Evolutionary conservation across 1,139 yeast genomes (phyloP).

Genomic region (Geotrichum reessii): DNA sequence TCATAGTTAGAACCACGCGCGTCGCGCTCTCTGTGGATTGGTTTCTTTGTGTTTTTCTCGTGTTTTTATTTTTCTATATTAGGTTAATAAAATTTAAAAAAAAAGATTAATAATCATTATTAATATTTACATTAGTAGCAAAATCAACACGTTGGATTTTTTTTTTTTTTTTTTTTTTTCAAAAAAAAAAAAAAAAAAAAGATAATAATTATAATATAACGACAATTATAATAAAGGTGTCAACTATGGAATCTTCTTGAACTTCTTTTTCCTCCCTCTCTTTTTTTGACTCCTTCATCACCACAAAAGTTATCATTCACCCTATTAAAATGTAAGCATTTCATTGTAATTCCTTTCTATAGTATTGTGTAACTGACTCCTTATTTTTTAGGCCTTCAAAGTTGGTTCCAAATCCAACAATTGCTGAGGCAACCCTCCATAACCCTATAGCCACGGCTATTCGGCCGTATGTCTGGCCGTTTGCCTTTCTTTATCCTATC

Average conservation of each 20-base stretch:
- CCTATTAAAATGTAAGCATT: not conserved
- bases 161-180: not conserved
- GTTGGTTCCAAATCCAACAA: conserved; percentile 47
- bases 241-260: not conserved
- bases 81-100: not conserved
- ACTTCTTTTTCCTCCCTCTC: not conserved
- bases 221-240: not conserved
- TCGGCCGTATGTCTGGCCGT: conserved; percentile 85
- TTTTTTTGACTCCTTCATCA: not conserved
- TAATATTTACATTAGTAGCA: not conserved
- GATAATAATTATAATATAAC: too few species aligned
- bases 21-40: not conserved
- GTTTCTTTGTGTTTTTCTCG: not conserved
- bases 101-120: not conserved
- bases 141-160: not conserved
- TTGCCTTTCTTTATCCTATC: conserved; percentile 69
- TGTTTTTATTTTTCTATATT: not conserved
- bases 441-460: conserved; percentile 55
- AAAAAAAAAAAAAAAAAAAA: not conserved
- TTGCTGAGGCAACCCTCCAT: conserved; percentile 63
- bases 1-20: not conserved
- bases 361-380: not conserved
- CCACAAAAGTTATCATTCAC: not conserved
- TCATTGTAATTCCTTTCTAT: not conserved
- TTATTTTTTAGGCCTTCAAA: conserved; percentile 14